phyloP scores from a whole-genome alignment of 305 asterid genomes.

The Rubia balearica region DNA sequence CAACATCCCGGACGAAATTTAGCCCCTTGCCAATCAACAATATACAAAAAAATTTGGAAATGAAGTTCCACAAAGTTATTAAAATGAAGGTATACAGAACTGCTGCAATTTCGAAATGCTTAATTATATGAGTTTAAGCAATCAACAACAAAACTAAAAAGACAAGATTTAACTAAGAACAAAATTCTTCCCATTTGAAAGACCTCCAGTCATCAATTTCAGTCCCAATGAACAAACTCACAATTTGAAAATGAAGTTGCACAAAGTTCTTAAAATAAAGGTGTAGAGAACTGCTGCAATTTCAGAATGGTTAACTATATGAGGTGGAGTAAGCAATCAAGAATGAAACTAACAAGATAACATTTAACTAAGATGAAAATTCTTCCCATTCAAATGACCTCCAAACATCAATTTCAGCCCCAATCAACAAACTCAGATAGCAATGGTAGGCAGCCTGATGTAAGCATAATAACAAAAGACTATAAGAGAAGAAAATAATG shows the following conservation, averaged over 20 bases:
- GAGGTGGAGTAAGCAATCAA: too few relatives aligned
- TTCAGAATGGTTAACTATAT: neutral
- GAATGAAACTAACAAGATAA: too few relatives aligned
- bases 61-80: neutral
- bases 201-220: too few relatives aligned
- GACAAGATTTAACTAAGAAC: too few relatives aligned
- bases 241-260: neutral
- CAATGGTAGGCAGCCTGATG: neutral
- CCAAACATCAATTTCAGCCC: too few relatives aligned
- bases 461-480: conserved; percentile 4
- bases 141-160: too few relatives aligned
- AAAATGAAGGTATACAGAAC: neutral
- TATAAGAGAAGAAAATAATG: neutral
- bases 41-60: neutral
- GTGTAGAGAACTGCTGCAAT: neutral
- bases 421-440: neutral
- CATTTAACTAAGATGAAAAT: too few relatives aligned
- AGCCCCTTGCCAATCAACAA: neutral
- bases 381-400: too few relatives aligned
- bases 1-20: neutral
- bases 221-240: neutral
- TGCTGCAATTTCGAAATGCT: neutral
- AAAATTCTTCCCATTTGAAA: too few relatives aligned
- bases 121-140: too few relatives aligned
- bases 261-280: neutral